phyloP scores from a whole-genome alignment of 176 grass and related monocot species.

The Aegilops longissima region DNA sequence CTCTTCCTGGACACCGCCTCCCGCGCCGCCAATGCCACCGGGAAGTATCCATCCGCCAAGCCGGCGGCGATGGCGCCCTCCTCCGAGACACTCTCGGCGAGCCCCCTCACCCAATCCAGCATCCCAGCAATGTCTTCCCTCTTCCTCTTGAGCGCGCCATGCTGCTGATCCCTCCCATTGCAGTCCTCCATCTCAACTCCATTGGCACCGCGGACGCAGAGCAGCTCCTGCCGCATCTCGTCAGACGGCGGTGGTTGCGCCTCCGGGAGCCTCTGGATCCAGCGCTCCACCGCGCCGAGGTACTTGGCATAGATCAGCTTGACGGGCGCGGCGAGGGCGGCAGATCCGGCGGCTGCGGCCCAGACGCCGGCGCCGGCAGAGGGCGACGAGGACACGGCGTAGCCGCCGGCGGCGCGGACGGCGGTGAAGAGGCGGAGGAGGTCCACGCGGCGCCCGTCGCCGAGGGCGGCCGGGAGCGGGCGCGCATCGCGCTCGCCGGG shows the following conservation, averaged over 20 bases:
- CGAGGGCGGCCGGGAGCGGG: slow-evolving; percentile 39
- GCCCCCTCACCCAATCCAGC: slow-evolving; percentile 48
- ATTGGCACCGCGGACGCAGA: slow-evolving; percentile 7
- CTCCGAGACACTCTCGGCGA: slow-evolving; percentile 25
- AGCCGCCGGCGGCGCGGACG: slow-evolving; percentile 44
- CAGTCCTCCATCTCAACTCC: slow-evolving; percentile 7
- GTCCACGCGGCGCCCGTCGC: slow-evolving; percentile 34
- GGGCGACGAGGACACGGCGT: slow-evolving; percentile 11
- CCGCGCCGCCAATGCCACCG: slow-evolving; percentile 18
- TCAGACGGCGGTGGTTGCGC: slow-evolving; percentile 21
- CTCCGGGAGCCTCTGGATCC: slow-evolving; percentile 41
- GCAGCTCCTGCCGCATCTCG: slow-evolving; percentile 1
- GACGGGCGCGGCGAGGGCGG: slow-evolving; percentile 24
- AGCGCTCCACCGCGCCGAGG: slow-evolving; percentile 46
- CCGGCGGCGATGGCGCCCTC: not conserved
- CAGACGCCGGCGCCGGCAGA: slow-evolving; percentile 14
- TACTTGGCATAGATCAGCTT: slow-evolving; percentile 65
- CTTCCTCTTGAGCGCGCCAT: slow-evolving; percentile 47
- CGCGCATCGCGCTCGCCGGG: slow-evolving; percentile 31
- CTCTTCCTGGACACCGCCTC: slow-evolving; percentile 30
- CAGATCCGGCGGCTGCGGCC: slow-evolving; percentile 40
- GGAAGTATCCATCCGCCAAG: slow-evolving; percentile 11
- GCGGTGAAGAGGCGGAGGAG: slow-evolving; percentile 49
- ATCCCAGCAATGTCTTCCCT: slow-evolving; percentile 38
- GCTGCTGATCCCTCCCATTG: not conserved